These are phyloP conservation scores for Pseudomicrostroma phylloplanum DNA, from an alignment of 1,284 basidiomycete species.

Conservation along the genomic window DNA sequence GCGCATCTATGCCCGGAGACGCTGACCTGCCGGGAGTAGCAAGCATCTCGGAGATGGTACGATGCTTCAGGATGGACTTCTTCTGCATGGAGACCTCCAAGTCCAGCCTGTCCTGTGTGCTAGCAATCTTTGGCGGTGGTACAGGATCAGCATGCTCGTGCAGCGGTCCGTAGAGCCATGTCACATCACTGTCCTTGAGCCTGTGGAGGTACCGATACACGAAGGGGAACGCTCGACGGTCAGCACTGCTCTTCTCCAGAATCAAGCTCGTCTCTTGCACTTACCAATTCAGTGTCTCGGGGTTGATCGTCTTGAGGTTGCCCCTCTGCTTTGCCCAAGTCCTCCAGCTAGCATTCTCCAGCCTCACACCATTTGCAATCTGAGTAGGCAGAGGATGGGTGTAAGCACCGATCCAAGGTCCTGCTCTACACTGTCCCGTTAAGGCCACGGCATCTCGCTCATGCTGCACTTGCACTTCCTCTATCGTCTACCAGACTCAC, in stretches of 20 bases:
- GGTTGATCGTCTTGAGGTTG: slow-evolving; percentile 86
- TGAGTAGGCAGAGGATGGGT: slow-evolving; percentile 53
- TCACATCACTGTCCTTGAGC: slow-evolving; percentile 98
- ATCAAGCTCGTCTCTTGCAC: slow-evolving; percentile 36
- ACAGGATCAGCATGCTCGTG: slow-evolving; percentile 63
- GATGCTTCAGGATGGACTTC: slow-evolving; percentile 94
- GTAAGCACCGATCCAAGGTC: background rate
- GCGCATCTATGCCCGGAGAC: slow-evolving; percentile 57
- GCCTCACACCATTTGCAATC: slow-evolving; percentile 85
- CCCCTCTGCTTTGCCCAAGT: slow-evolving; percentile 99
- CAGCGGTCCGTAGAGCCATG: slow-evolving; percentile 95
- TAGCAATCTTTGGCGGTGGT: slow-evolving; percentile 56
- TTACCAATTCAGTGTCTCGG: slow-evolving; percentile 96
- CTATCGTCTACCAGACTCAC: background rate
- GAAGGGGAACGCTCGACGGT: background rate
- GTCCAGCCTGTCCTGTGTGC: slow-evolving; percentile 57
- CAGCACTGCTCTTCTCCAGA: background rate
- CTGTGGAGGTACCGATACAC: slow-evolving; percentile 55
- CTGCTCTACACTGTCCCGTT: background rate
- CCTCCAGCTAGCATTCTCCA: slow-evolving; percentile 96
- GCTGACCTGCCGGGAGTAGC: slow-evolving; percentile 51
- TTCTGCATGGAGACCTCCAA: slow-evolving; percentile 51
- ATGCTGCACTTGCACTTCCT: background rate
- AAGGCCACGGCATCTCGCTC: background rate
- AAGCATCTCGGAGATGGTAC: slow-evolving; percentile 84